Evolutionary conservation across 108 stramenopile genomes (phyloP), one percentile per base, ranked within the genome.

Genomic region (Poteriospumella lacustris): DNA sequence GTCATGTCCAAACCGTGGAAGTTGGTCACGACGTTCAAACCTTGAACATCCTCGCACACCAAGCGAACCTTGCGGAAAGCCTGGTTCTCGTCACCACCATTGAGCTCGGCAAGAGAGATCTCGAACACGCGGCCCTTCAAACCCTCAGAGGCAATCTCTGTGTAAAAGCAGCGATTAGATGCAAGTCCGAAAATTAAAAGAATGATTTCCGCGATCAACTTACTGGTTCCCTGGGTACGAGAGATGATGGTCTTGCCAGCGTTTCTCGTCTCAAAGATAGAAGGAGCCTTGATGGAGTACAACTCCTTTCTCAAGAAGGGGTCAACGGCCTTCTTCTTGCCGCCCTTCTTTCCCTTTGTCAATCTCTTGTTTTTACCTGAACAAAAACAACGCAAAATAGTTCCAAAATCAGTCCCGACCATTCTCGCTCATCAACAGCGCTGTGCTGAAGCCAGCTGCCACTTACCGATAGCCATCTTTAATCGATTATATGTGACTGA

Each of bases 1-100:
- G 99, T 99, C 92, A 98, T 93, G 88, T 95, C 95, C 96, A 99
- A 96, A 36, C 99, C 99, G 85, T 98, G 96, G 87, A 99, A 99
- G 90, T 97, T 99, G 79, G 94, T 87, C 52, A 99, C 89, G 70
- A 92, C 94, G 85, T 96, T 95, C 88, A 89, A 93, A 79, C 99
- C 99, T 90, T 99, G 95, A 41, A 99, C 95, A 84, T 99, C 99
- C 89, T 99, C 99, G 76, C 91, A 84, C 78, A 95, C 93, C 59
- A 99, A 91, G 88, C 95, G 93, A 78, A 99, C 89, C 87, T 99
- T 99, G 68, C 97, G 89, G 90, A 90, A 97, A n/a, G 89, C 87
- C 82, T 93, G 81, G 59, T 91, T 87, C 87, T 97, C 97, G 81
- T 97, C 94, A 62, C 80, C 83, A 83, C 91, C 87, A 77, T 99